These are phyloP conservation scores for Escallonia herrerae DNA, from an alignment of 129 eudicot species.

Conservation along the genomic window DNA sequence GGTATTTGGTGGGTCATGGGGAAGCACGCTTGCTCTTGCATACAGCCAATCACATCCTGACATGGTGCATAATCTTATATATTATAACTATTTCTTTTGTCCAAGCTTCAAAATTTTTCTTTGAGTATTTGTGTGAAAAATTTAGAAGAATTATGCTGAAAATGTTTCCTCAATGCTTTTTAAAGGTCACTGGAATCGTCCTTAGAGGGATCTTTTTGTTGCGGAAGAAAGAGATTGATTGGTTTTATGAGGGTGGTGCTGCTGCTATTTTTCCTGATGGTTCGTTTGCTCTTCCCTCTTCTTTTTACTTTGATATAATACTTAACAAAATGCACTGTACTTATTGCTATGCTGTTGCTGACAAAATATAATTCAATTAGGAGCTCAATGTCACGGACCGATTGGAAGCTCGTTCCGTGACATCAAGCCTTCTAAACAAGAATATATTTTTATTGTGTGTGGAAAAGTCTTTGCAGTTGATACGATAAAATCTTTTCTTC, in stretches of 20 bases:
- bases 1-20: constrained; percentile 99
- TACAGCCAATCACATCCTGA: constrained; percentile 96
- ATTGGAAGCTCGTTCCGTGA: too few species aligned
- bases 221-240: constrained; percentile 95
- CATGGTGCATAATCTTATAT: constrained; percentile 34
- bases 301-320: not conserved
- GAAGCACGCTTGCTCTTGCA: constrained; percentile 97
- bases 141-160: too few species aligned
- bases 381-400: too few species aligned
- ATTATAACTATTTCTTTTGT: constrained; percentile 2
- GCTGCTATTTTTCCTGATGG: constrained; percentile 97
- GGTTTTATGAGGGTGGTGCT: constrained; percentile 99
- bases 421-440: too few species aligned
- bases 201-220: constrained; percentile 87
- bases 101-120: not conserved
- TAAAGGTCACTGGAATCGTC: constrained; percentile 86
- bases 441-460: too few species aligned
- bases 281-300: constrained; percentile 18
- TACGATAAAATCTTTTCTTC: too few species aligned
- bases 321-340: not conserved
- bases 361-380: too few species aligned
- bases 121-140: not conserved
- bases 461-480: too few species aligned
- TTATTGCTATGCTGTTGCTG: too few species aligned
- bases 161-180: not conserved